Evolutionary conservation across 305 asterid species (phyloP), one percentile per base, ranked within the genome.

Genomic region (Fraxinus latifolia): DNA sequence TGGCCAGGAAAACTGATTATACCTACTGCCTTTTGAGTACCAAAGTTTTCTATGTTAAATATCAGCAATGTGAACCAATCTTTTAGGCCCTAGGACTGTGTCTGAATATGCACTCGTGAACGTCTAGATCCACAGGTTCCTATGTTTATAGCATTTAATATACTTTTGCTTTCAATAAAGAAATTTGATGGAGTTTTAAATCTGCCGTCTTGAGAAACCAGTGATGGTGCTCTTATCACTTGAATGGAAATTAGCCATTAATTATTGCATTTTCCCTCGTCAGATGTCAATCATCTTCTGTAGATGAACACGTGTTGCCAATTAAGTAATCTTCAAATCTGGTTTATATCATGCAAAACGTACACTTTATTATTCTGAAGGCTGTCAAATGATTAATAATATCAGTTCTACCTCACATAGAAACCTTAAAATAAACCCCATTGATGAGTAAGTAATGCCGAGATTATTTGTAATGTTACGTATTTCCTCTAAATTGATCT

Each of bases 191-290:
- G 82, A 29, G 80, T 53, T 71, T 82, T 81, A 77, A 77, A 74
- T 72, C 72, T 81, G 74, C 90, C 90, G 68, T 90, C 95, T 4
- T 47, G 19, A 12, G 58, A 47, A 47, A 47, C 58, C 19, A 14
- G 58, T 44, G 55, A 44, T 44, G 55, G 55, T 47, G 6, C 58
- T 47, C 58, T 14, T 14, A n/a, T 47, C 58, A 47, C 17, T 3
- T 12, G 58, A 47, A n/a, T 14, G 4, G 19, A 47, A 47, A 3
- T 14, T 47, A 47, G 19, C 15, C 6, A 47, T 47, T 47, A 47
- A 47, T 47, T 47, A 47, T 14, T 47, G 19, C 58, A 3, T 47
- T 17, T 47, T 12, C 58, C 58, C 17, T 47, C 58, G 17, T 50
- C 19, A 55, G 67, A 55, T 55, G 67, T n/a, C 67, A 55, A 55